Evolutionary conservation across 2,329 filamentous ascomycete genomes (phyloP).

Genomic region (Nemania serpens): DNA sequence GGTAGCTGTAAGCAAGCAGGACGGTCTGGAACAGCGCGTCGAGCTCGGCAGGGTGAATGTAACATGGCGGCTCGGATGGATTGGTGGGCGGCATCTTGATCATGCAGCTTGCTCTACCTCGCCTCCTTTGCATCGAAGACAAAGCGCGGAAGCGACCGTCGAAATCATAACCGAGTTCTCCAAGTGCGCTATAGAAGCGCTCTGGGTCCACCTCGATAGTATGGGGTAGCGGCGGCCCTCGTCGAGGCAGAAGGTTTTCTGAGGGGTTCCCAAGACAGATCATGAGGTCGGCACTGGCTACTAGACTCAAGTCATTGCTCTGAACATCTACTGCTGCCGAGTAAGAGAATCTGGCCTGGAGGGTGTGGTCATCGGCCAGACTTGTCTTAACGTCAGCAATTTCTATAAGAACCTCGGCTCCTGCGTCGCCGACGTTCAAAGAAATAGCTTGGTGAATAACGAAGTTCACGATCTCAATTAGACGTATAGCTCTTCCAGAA

Average conservation of each 20-base stretch:
- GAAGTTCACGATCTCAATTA: not conserved
- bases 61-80: not conserved
- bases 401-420: not conserved
- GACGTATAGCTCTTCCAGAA: too few species aligned
- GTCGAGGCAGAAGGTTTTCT: not conserved
- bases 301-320: not conserved
- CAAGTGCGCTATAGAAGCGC: not conserved
- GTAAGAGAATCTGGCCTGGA: not conserved
- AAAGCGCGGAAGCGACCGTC: not conserved
- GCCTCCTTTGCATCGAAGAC: not conserved
- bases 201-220: not conserved
- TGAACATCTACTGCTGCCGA: not conserved
- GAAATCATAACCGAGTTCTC: not conserved
- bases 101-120: not conserved
- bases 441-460: not conserved
- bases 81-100: not conserved
- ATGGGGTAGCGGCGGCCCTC: not conserved
- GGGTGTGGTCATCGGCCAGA: not conserved
- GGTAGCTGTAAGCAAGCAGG: constrained; percentile 14
- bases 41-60: constrained; percentile 31
- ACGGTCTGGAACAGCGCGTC: constrained; percentile 35
- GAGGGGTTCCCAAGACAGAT: not conserved
- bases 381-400: not conserved
- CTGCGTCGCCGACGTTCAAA: not conserved
- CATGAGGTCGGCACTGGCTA: not conserved